These are phyloP conservation scores for Amanita fuliginea DNA, from an alignment of 768 basidiomycete species.

Conservation along the genomic window DNA sequence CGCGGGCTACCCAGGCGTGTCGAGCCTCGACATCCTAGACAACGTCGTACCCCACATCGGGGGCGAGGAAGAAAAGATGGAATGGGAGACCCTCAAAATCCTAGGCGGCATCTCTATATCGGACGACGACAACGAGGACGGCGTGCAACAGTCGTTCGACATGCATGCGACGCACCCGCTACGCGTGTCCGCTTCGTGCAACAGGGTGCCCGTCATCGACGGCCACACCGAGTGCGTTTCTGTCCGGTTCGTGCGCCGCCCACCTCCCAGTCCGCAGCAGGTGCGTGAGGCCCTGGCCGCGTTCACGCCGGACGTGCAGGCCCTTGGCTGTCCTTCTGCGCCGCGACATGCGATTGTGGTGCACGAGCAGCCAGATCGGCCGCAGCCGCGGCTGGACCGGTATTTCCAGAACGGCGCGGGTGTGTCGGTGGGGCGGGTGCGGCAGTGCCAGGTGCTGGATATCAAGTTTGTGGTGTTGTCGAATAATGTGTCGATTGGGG, in stretches of 20 bases:
- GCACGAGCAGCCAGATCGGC: conserved; percentile 88
- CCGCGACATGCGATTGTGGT: conserved; percentile 79
- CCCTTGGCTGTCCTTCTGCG: conserved; percentile 59
- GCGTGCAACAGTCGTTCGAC: conserved; percentile 62
- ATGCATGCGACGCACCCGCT: conserved; percentile 74
- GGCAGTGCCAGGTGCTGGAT: conserved; percentile 87
- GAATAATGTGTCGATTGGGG: conserved; percentile 93
- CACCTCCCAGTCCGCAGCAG: conserved; percentile 80
- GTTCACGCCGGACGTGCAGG: conserved; percentile 72
- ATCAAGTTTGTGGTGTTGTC: conserved; percentile 90
- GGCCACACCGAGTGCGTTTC: conserved; percentile 91
- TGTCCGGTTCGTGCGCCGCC: conserved; percentile 67
- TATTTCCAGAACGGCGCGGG: conserved; percentile 87
- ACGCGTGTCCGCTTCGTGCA: conserved; percentile 88
- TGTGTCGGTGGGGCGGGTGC: conserved; percentile 81
- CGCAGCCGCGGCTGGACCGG: conserved; percentile 88
- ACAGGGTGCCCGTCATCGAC: conserved; percentile 91
- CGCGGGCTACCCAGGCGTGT: conserved; percentile 93
- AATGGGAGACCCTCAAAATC: conserved; percentile 98
- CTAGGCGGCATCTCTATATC: conserved; percentile 66
- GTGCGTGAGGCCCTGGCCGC: conserved; percentile 69
- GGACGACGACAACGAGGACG: conserved; percentile 42
- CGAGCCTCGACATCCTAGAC: conserved; percentile 85
- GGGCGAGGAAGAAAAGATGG: conserved; percentile 96
- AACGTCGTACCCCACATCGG: conserved; percentile 92